Conservation (phyloP, 805 yeast genomes). For the Yarrowia porcina region DNA sequence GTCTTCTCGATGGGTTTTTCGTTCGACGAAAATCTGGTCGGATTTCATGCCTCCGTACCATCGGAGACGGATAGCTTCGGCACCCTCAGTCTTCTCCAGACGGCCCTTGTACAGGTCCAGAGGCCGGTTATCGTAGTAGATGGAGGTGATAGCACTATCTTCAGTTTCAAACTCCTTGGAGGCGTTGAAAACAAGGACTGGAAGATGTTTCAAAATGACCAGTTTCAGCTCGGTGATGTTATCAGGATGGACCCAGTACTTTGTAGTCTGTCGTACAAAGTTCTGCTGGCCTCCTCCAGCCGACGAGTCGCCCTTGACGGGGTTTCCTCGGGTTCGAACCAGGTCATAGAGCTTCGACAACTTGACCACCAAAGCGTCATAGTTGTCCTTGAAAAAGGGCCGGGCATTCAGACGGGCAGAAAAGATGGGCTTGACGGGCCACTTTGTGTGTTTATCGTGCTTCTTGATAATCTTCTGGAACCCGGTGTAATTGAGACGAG, state of each 20-base stretch:
- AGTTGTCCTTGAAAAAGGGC: slow-evolving; percentile 94
- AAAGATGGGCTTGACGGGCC: slow-evolving; percentile 83
- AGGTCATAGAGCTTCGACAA: slow-evolving; percentile 85
- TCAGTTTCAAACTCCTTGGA: slow-evolving; percentile 93
- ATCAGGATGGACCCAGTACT: slow-evolving; percentile 99
- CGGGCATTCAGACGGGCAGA: slow-evolving; percentile 89
- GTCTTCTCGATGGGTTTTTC: slow-evolving; percentile 98
- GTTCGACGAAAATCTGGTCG: slow-evolving; percentile 89
- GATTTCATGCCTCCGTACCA: slow-evolving; percentile 99
- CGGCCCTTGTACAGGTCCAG: slow-evolving; percentile 93
- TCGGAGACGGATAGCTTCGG: slow-evolving; percentile 95
- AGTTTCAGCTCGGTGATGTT: slow-evolving; percentile 94
- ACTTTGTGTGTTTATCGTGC: slow-evolving; percentile 86
- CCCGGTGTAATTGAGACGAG: slow-evolving; percentile 92
- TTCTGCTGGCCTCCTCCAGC: slow-evolving; percentile 99
- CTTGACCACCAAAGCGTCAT: slow-evolving; percentile 83
- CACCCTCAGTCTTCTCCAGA: slow-evolving; percentile 95
- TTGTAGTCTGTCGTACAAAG: slow-evolving; percentile 97
- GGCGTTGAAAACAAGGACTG: slow-evolving; percentile 93
- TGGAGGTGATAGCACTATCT: slow-evolving; percentile 95
- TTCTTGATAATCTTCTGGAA: slow-evolving; percentile 95
- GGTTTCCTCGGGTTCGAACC: slow-evolving; percentile 94
- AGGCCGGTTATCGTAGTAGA: slow-evolving; percentile 85
- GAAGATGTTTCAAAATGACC: slow-evolving; percentile 88
- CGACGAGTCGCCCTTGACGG: slow-evolving; percentile 88